Percentiles rank a stretch among this genome's conserved stretches.
These are phyloP conservation scores for Aphanoascus verrucosus DNA, from an alignment of 2,329 filamentous ascomycete genomes.

Conservation along the genomic window DNA sequence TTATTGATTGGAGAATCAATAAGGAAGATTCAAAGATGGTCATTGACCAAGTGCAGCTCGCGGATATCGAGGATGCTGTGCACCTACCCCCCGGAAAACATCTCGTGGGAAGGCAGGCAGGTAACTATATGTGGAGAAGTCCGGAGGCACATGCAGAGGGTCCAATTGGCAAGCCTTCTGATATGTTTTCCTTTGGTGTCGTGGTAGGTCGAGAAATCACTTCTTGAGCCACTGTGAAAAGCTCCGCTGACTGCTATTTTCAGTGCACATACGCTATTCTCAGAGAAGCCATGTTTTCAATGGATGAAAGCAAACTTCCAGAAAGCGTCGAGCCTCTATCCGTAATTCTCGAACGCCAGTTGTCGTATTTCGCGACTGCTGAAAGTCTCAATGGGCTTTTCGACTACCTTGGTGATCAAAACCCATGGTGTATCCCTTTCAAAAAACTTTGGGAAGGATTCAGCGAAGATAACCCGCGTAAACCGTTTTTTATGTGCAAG, in stretches of 20 bases:
- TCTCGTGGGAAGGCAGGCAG: conserved; percentile 18
- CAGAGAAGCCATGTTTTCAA: conserved; percentile 33
- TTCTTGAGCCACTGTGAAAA: not conserved
- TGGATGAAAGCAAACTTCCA: conserved; percentile 25
- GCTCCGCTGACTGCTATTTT: not conserved
- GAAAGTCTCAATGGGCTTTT: conserved; percentile 35
- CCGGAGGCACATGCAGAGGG: conserved; percentile 25
- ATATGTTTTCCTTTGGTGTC: conserved; percentile 30
- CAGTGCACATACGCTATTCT: conserved; percentile 37
- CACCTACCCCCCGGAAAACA: conserved; percentile 13
- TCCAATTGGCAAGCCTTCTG: conserved; percentile 24
- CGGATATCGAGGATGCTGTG: conserved; percentile 22
- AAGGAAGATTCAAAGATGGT: conserved; percentile 8
- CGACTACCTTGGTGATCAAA: conserved; percentile 32
- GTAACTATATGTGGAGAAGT: conserved; percentile 29
- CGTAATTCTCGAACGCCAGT: conserved; percentile 37
- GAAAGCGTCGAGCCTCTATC: conserved; percentile 28
- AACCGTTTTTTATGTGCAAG: conserved; percentile 35
- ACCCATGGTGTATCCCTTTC: conserved; percentile 32
- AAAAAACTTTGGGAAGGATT: conserved; percentile 32
- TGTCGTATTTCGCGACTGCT: conserved; percentile 40
- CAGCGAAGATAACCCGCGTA: conserved; percentile 32
- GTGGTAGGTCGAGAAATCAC: conserved; percentile 18
- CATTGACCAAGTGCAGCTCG: conserved; percentile 21
- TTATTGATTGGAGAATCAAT: conserved; percentile 24